phyloP scores from a whole-genome alignment of 2,329 filamentous ascomycete genomes.

The Zasmidium angulare region DNA sequence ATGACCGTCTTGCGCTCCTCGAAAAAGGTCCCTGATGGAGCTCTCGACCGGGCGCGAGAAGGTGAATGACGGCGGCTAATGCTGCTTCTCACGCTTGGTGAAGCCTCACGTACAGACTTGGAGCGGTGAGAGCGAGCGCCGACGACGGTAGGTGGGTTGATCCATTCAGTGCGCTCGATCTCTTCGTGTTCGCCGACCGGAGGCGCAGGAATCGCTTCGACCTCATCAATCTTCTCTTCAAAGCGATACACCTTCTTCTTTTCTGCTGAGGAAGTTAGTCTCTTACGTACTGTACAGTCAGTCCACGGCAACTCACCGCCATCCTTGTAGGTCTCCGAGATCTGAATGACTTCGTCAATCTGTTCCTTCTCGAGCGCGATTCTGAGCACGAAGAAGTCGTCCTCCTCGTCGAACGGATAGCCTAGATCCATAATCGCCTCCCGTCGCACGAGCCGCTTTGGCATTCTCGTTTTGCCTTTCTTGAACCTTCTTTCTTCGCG shows the following conservation, averaged over 20 bases:
- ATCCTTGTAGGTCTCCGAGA: conserved; percentile 71
- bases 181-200: conserved; percentile 34
- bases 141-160: conserved; percentile 39
- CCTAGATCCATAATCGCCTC: conserved; percentile 78
- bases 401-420: conserved; percentile 87
- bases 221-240: conserved; percentile 32
- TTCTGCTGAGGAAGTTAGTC: conserved; percentile 30
- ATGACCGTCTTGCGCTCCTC: conserved; percentile 32
- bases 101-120: conserved; percentile 25
- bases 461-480: conserved; percentile 88
- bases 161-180: conserved; percentile 38
- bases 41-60: conserved; percentile 24
- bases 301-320: conserved; percentile 37
- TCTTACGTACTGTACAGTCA: background rate
- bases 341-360: conserved; percentile 82
- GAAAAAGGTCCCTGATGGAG: conserved; percentile 25
- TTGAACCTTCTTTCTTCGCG: conserved; percentile 35
- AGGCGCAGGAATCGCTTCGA: conserved; percentile 22
- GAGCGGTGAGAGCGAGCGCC: conserved; percentile 19
- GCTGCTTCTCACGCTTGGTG: conserved; percentile 27
- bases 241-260: conserved; percentile 38
- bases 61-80: conserved; percentile 27
- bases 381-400: conserved; percentile 75
- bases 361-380: conserved; percentile 85
- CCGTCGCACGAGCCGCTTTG: conserved; percentile 74